Base-by-base conservation (phyloP, 2,329 filamentous ascomycete species). In the Claviceps lovelessii region DNA sequence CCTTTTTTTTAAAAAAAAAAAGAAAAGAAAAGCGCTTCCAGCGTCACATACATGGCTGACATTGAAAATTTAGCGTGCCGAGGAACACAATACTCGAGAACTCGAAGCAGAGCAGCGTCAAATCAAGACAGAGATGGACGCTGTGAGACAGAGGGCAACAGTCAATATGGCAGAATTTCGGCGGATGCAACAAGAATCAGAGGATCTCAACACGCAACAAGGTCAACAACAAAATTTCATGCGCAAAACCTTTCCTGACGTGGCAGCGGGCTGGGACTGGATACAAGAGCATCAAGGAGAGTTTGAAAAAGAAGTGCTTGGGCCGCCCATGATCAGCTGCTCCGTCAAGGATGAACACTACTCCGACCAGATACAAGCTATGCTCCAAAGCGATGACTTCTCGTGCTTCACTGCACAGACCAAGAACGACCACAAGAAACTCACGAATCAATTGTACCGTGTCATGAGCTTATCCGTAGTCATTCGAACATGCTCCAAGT, bases 321-420 rank as follows among this genome's bases (percentile, higher is more conserved):
- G 87, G 0, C 90, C 90, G 6, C 83, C 90, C 0, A 80, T 93
- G 63, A 73, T 95, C 37, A 85, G 79, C 56, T 95, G 90, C 68
- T 86, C 85, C 0, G 73, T 95, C 53, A 90, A 84, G 60, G 81
- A 95, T 61, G 76, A 81, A 41, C 77, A 73, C 54, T 88, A 86
- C 65, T 75, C 77, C 0, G 69, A 79, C 55, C 72, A 76, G 33
- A 68, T 83, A 13, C 79, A 83, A 62, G 68, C 76, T 5, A 63
- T 80, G 49, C 64, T 83, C 9, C 69, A 72, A 48, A 60, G 54
- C 17, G 74, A 78, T 39, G 79, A 83, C 62, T 77, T 81, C 53
- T 61, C 75, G n/a, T 81, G 78, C 57, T 82, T 98, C 63, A 95
- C 89, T 1, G 81, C 83, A 7, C 91, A 95, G 59, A 87, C 79